Base-by-base conservation (phyloP, 768 basidiomycete genomes). In the Serendipita vermifera region DNA sequence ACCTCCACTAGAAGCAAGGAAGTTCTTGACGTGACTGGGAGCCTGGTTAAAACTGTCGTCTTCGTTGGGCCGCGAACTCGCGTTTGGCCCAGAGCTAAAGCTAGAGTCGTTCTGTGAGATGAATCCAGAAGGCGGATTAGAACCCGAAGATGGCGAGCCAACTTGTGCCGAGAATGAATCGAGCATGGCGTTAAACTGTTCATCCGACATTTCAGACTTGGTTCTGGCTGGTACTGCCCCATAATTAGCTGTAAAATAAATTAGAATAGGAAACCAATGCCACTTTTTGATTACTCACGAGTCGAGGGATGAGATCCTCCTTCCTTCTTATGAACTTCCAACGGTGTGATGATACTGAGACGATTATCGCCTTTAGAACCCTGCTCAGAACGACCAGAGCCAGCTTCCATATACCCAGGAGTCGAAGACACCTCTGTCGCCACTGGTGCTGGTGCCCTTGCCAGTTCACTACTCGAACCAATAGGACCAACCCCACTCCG, bases 141-240 rank as follows among this genome's bases (percentile, higher is more conserved):
- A 51, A 51, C 22, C 24, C 5, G 46, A 22, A n/a, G 24, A 26
- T 51, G 46, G 46, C 15, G 46, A 51, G 5, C 46, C 46, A 5
- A 51, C 22, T 5, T 51, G 5, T 5, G 5, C 46, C n/a, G 17
- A 17, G 22, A 51, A 51, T 5, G 46, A 51, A n/a, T 51, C 46
- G 5, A 51, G 22, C 46, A 51, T 51, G 6, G 46, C 46, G 29
- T 51, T 51, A 51, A 51, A 51, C 46, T 51, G 46, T 5, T 51
- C 46, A 15, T 51, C 46, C 15, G 46, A 22, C 9, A 51, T 17
- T 26, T 20, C 31, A 9, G 46, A 29, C 46, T 51, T 29, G n/a
- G n/a, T n/a, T 29, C 29, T 51, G 20, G 22, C 6, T 7, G 31
- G 31, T 9, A n/a, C 9, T 22, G 46, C 46, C n/a, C 46, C 46